phyloP scores from a whole-genome alignment of 306 rosid species.

The Malus domestica region ASM211411v1 NC_041793.1:34589001-34589500 shows the following conservation, averaged over 20 bases:
- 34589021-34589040: neutral
- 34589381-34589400: too few species aligned
- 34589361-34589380: slow-evolving; percentile 22
- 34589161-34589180: too few species aligned
- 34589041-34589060: neutral
- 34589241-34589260: neutral
- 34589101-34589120: too few species aligned
- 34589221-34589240: neutral
- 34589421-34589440: too few species aligned
- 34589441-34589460: too few species aligned
- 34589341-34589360: slow-evolving; percentile 94
- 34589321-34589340: slow-evolving; percentile 67
- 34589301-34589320: slow-evolving; percentile 60
- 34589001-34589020: neutral
- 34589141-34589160: too few species aligned
- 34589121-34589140: too few species aligned
- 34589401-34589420: too few species aligned
- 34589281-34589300: neutral
- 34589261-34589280: neutral
- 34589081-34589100: neutral
- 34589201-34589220: neutral
- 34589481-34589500: too few species aligned
- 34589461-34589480: too few species aligned
- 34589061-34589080: neutral
- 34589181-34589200: neutral